These are phyloP conservation scores for button mushroom (Agaricus bisporus) DNA, from an alignment of 768 basidiomycete genomes.

Conservation along the genomic window DNA sequence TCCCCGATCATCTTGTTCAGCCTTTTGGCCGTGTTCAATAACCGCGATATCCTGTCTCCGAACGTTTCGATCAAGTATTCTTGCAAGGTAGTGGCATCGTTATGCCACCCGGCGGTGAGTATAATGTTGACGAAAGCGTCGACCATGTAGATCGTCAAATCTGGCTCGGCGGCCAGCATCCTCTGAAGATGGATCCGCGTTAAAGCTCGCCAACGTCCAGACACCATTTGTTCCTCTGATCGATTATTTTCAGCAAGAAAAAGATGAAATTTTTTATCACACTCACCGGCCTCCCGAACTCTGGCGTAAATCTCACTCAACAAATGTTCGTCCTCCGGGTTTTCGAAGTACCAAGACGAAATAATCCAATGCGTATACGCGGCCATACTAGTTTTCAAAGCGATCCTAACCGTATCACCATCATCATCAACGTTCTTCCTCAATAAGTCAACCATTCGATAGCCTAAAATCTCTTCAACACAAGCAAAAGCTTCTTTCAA, in stretches of 20 bases:
- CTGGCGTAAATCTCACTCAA: conserved; percentile 33
- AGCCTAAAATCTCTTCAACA: conserved; percentile 26
- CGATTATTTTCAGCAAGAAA: neutral
- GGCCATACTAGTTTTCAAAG: conserved; percentile 37
- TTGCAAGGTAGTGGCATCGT: conserved; percentile 22
- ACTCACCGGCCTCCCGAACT: conserved; percentile 38
- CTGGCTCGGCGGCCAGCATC: conserved; percentile 29
- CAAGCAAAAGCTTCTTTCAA: conserved; percentile 20
- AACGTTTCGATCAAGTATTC: conserved; percentile 37
- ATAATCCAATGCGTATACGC: conserved; percentile 46
- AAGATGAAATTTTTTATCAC: too few species aligned
- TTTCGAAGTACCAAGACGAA: conserved; percentile 45
- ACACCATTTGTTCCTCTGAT: conserved; percentile 43
- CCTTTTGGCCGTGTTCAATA: conserved; percentile 39
- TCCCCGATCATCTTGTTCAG: conserved; percentile 56
- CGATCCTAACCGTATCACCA: conserved; percentile 27
- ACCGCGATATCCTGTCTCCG: conserved; percentile 31
- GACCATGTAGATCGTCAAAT: conserved; percentile 29
- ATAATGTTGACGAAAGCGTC: conserved; percentile 38
- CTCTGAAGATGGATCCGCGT: conserved; percentile 41
- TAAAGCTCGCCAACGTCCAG: conserved; percentile 52
- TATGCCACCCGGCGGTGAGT: conserved; percentile 25
- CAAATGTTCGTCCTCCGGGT: conserved; percentile 39
- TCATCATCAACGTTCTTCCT: conserved; percentile 12
- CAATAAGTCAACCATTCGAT: conserved; percentile 33